Conservation (phyloP, 2,329 filamentous ascomycete species). For the Nannizziopsis arthrosporioides region DNA sequence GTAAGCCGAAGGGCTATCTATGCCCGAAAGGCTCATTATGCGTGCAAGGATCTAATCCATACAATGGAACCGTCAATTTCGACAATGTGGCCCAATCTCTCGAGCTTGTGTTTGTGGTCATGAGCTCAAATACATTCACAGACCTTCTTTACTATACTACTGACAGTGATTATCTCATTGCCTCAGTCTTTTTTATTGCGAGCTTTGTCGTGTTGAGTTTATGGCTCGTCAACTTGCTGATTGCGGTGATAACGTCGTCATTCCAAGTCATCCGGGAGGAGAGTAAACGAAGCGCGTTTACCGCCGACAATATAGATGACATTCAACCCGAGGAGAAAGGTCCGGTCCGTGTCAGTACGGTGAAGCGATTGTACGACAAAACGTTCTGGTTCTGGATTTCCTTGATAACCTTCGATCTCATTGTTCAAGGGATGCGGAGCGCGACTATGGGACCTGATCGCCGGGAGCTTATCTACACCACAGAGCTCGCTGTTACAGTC, state of each 20-base stretch:
- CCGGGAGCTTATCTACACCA: constrained; percentile 53
- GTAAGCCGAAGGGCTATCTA: constrained; percentile 63
- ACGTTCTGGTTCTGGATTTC: constrained; percentile 66
- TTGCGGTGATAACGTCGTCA: constrained; percentile 95
- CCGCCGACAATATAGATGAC: constrained; percentile 53
- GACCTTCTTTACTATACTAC: constrained; percentile 90
- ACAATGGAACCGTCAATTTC: constrained; percentile 77
- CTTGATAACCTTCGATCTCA: constrained; percentile 67
- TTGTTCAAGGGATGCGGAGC: constrained; percentile 67
- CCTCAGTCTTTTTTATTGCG: constrained; percentile 62
- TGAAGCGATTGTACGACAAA: constrained; percentile 65
- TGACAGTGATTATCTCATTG: constrained; percentile 77
- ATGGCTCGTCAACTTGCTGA: constrained; percentile 88
- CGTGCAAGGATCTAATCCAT: constrained; percentile 66
- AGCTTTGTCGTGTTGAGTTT: constrained; percentile 84
- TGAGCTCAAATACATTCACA: constrained; percentile 95
- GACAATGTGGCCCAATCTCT: constrained; percentile 88
- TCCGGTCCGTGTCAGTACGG: constrained; percentile 26
- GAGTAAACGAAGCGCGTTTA: constrained; percentile 86
- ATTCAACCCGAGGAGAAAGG: constrained; percentile 31
- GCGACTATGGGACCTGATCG: constrained; percentile 57
- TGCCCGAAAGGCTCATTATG: constrained; percentile 78
- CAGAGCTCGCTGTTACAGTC: constrained; percentile 65
- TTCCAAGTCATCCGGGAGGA: constrained; percentile 98
- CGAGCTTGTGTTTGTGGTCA: constrained; percentile 92